A percentile compares a stretch with the other conserved stretches of the same genome.
Evolutionary conservation across 2,329 filamentous ascomycete species (phyloP).

Genomic region (Ceratocystis papillata): DNA sequence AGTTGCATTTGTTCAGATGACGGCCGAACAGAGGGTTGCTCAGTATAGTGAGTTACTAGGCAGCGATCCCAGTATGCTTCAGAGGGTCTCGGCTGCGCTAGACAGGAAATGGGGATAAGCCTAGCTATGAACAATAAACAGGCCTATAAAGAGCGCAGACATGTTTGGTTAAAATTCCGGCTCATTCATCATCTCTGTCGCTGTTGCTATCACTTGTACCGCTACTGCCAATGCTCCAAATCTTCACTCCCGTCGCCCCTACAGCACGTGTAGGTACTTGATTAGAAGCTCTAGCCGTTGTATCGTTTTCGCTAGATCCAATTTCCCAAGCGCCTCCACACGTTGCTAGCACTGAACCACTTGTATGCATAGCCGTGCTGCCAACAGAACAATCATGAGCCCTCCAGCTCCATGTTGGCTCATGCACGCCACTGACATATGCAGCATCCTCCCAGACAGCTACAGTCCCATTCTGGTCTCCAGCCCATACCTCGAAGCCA

Average conservation of each 20-base stretch:
- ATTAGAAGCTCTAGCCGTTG: background rate
- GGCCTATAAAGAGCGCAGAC: background rate
- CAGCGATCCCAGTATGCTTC: slow-evolving; percentile 21
- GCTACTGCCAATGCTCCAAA: slow-evolving; percentile 21
- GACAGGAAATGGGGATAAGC: background rate
- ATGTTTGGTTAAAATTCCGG: background rate
- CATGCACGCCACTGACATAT: slow-evolving; percentile 35
- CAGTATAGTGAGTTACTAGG: slow-evolving; percentile 29
- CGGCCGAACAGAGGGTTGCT: slow-evolving; percentile 26
- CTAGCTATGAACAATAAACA: background rate
- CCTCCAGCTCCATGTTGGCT: slow-evolving; percentile 42
- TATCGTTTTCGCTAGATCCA: slow-evolving; percentile 7
- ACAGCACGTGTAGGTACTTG: slow-evolving; percentile 4
- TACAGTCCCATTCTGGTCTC: slow-evolving; percentile 44
- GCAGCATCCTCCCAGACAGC: slow-evolving; percentile 50
- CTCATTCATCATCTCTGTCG: background rate
- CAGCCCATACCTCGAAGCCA: slow-evolving; percentile 52
- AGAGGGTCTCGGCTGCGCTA: background rate
- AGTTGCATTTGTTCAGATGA: slow-evolving; percentile 30
- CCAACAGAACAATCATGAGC: slow-evolving; percentile 41
- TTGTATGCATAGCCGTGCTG: slow-evolving; percentile 41
- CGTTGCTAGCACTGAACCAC: slow-evolving; percentile 46
- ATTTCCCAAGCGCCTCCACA: slow-evolving; percentile 46
- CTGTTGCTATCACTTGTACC: background rate
- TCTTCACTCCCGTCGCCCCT: slow-evolving; percentile 17